These are phyloP conservation scores for Salix exigua DNA, from an alignment of 345 rosid genomes.

Conservation along the genomic window DNA sequence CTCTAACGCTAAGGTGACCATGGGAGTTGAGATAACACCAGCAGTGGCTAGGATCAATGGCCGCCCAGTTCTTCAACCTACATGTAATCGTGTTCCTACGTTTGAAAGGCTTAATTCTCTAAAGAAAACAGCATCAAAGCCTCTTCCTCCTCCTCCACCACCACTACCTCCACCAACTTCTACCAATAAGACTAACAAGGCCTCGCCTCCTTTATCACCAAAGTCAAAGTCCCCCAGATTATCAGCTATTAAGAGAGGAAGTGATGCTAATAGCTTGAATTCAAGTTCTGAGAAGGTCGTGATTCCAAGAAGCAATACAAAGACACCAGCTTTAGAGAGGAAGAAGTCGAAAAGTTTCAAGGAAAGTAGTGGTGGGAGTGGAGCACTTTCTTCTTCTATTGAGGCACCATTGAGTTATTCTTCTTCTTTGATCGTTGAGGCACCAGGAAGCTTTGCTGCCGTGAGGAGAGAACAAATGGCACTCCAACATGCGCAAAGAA, in stretches of 20 bases:
- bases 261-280: constrained; percentile 29
- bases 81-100: constrained; percentile 42
- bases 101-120: constrained; percentile 29
- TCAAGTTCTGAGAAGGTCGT: constrained; percentile 35
- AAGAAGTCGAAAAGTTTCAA: constrained; percentile 58
- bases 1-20: constrained; percentile 37
- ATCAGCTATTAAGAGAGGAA: constrained; percentile 33
- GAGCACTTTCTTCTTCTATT: neutral
- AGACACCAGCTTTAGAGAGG: constrained; percentile 27
- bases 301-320: constrained; percentile 8
- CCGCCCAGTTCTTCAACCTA: constrained; percentile 60
- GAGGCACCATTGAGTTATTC: constrained; percentile 21
- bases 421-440: constrained; percentile 32
- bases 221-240: constrained; percentile 36
- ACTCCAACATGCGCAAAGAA: constrained; percentile 51
- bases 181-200: constrained; percentile 1
- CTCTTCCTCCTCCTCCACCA: constrained; percentile 24
- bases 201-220: constrained; percentile 31
- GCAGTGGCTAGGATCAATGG: constrained; percentile 44
- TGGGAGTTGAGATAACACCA: constrained; percentile 24
- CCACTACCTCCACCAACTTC: constrained; percentile 12
- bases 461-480: constrained; percentile 66
- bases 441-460: constrained; percentile 62
- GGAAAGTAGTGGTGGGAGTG: constrained; percentile 16
- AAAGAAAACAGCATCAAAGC: constrained; percentile 20